Base-by-base conservation (phyloP, 768 basidiomycete species). In the Leccinum fibrillosum region DNA sequence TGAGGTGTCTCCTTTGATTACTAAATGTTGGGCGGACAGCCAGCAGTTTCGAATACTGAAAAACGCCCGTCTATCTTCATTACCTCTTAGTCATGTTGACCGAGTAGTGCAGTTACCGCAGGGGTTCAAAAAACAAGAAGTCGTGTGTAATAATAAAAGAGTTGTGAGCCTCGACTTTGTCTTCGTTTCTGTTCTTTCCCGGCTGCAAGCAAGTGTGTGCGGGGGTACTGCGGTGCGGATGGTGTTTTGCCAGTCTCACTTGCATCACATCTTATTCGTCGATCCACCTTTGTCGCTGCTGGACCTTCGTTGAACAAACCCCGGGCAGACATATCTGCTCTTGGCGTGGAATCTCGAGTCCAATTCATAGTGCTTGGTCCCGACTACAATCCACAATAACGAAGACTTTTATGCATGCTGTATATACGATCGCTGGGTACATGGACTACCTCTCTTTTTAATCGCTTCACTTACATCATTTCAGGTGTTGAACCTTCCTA, bases 241-340 rank as follows among this genome's bases (percentile, higher is more conserved):
- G 28, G 28, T 28, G 28, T 28, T 28, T 28, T 28, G 28, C 28
- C 28, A 28, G 28, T 28, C 67, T 88, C 90, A 6, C 89, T 89
- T 0, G 81, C 88, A 0, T 82, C 82, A 0, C 84, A 89, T 68
- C 82, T 89, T 57, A 80, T 91, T 49, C 87, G 90, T 39, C 84
- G 89, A 5, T 85, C 88, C 5, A 90, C 89, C 2, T 90, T 88
- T 66, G 81, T 91, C 61, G 90, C 89, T 28, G 89, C 89, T 11
- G 89, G 90, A 6, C 83, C 91, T 54, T 66, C 78, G 0, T 80
- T 89, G 53, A 86, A 90, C 68, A 73, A 77, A 1, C 89, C 89
- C 12, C 60, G 67, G 35, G 77, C 76, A 66, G 85, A 87, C 61
- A 77, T 86, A 37, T 84, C 82, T 58, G 85, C 85, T 3, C 76